Base-by-base conservation (phyloP, 805 yeast genomes). In the Yamadazyma scolyti region DNA sequence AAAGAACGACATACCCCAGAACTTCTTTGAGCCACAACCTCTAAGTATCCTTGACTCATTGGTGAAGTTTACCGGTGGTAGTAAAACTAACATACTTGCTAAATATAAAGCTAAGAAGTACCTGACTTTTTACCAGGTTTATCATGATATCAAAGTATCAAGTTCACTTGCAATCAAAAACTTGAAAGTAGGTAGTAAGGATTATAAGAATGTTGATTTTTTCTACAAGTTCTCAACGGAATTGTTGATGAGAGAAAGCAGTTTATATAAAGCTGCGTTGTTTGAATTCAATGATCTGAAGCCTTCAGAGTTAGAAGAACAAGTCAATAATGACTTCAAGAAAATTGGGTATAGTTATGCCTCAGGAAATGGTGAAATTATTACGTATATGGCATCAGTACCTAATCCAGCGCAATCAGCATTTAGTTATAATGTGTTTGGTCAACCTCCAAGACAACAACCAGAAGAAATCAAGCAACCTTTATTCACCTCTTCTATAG, bases 401-500 rank as follows among this genome's bases (percentile, higher is more conserved):
- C 58, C 56, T 22, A 66, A 61, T 27, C 54, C 57, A 3, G 42
- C 40, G 25, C 39, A 40, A 16, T 23, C 47, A 16, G 39, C 35
- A 10, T 31, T 37, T 16, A 42, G 47, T 16, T 34, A 44, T 8
- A 29, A 36, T 9, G 33, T 31, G 13, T 25, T 27, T 14, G 38
- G 33, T 23, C 37, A 37, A 18, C 50, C 40, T 27, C 25, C 23
- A 9, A 27, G 34, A 15, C 47, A 44, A 16, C 43, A 46, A 16
- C 50, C 46, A 5, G 77, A 82, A 3, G 73, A 74, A 12, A 73
- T 73, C 24, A 87, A 80, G 23, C 68, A 75, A 17, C 95, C 96
- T 9, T 64, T 93, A 29, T 90, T 93, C 51, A 73, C 95, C 5
- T 81, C 95, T 0, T 58, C 81, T 21, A 69, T 75, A 20, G 70